phyloP scores from a whole-genome alignment of 352 stramenopile species.

The Pythium aphanidermatum region DNA sequence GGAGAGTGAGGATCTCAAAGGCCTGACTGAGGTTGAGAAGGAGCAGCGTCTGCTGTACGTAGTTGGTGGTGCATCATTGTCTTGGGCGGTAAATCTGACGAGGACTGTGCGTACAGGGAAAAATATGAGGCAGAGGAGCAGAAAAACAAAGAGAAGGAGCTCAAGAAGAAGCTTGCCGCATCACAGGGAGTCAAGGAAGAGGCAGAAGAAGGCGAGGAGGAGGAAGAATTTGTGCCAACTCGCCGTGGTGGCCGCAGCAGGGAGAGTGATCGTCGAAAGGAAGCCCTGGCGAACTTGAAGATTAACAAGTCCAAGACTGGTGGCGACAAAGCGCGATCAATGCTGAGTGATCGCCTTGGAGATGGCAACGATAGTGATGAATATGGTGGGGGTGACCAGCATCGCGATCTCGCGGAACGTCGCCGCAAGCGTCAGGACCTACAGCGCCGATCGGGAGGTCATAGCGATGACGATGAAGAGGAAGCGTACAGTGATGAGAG shows the following conservation, averaged over 20 bases:
- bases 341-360: conserved; percentile 70
- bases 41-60: conserved; percentile 74
- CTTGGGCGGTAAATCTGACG: no score
- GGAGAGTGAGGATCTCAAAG: conserved; percentile 52
- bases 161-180: conserved; percentile 74
- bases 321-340: conserved; percentile 61
- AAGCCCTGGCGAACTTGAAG: conserved; percentile 73
- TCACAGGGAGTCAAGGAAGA: conserved; percentile 39
- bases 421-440: conserved; percentile 69
- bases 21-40: conserved; percentile 83
- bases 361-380: conserved; percentile 48
- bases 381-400: conserved; percentile 18
- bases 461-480: conserved; percentile 20
- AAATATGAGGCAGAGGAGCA: conserved; percentile 83
- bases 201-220: conserved; percentile 37
- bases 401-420: conserved; percentile 68
- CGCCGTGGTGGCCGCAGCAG: conserved; percentile 47
- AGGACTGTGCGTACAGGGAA: conserved; percentile 37
- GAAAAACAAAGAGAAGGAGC: conserved; percentile 73
- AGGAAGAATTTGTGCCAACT: conserved; percentile 36
- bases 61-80: neutral
- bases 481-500: conserved; percentile 34
- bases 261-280: conserved; percentile 72
- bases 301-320: conserved; percentile 59
- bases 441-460: conserved; percentile 32